Evolutionary conservation across 257 asterid species (phyloP).

Genomic region (Gynochthodes officinalis): DNA sequence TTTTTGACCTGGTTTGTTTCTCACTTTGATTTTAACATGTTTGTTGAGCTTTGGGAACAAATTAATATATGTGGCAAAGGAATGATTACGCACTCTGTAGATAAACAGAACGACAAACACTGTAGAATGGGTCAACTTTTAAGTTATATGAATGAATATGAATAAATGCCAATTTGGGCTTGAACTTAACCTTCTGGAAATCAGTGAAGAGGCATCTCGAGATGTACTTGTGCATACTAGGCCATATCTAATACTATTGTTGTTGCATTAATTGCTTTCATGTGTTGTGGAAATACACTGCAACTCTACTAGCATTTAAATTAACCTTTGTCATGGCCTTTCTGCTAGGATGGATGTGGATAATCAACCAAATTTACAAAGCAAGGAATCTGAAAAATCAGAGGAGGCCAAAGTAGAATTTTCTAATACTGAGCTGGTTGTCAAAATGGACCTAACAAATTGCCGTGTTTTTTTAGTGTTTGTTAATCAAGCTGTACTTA

Average conservation of each 20-base stretch:
- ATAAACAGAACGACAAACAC: background rate
- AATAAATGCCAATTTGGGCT: background rate
- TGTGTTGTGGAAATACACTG: background rate
- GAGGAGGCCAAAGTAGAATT: background rate
- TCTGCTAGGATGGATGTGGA: background rate
- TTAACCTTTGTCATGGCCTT: too few species aligned
- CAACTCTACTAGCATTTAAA: background rate
- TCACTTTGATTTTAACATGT: too few species aligned
- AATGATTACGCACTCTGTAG: too few species aligned
- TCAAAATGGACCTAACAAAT: slow-evolving; percentile 11
- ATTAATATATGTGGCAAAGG: too few species aligned
- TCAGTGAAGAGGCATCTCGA: background rate
- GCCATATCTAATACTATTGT: too few species aligned
- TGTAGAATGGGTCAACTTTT: background rate
- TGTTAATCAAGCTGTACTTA: background rate
- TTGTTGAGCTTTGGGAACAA: too few species aligned
- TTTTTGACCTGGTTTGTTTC: too few species aligned
- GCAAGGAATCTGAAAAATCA: background rate
- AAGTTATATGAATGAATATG: background rate
- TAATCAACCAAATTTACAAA: background rate
- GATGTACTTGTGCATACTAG: too few species aligned
- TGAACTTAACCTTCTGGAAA: too few species aligned
- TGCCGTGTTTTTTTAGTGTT: background rate
- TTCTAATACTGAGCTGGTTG: background rate
- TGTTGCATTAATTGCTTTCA: background rate